phyloP scores from a whole-genome alignment of 805 yeast genomes.

The Saccharomycopsis sp. region DNA sequence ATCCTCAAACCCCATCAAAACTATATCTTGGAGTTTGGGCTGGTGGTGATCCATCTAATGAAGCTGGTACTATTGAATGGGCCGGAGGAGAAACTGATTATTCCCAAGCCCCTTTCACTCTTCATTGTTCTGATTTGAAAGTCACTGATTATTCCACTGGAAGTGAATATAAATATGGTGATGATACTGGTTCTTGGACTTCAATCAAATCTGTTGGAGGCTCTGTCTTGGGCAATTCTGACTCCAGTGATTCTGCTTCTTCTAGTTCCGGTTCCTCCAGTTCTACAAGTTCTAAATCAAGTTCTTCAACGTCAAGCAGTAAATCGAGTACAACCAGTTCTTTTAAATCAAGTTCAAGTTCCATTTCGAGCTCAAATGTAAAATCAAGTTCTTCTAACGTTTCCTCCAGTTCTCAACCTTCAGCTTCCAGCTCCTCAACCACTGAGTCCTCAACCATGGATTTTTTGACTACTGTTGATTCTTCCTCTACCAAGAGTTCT shows the following conservation, averaged over 20 bases:
- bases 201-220: too few relatives aligned
- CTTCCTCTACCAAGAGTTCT: too few relatives aligned
- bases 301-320: slow-evolving; percentile 14
- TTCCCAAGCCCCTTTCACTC: slow-evolving; percentile 35
- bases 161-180: slow-evolving; percentile 29
- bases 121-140: slow-evolving; percentile 36
- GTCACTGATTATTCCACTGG: slow-evolving; percentile 47
- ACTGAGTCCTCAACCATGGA: too few relatives aligned
- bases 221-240: slow-evolving; percentile 64
- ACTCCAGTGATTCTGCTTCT: neutral
- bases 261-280: slow-evolving; percentile 16
- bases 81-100: slow-evolving; percentile 51
- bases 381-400: too few relatives aligned
- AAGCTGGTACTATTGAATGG: slow-evolving; percentile 44
- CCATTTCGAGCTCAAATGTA: too few relatives aligned
- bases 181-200: slow-evolving; percentile 32
- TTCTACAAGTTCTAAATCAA: slow-evolving; percentile 13
- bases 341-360: too few relatives aligned
- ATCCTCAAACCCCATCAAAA: slow-evolving; percentile 62
- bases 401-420: too few relatives aligned
- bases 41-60: slow-evolving; percentile 37
- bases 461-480: too few relatives aligned
- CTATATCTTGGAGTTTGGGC: slow-evolving; percentile 36
- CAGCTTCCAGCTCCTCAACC: too few relatives aligned
- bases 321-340: slow-evolving; percentile 15